These are phyloP conservation scores for Arctium minus DNA, from an alignment of 129 eudicot genomes.

Conservation along the genomic window DNA sequence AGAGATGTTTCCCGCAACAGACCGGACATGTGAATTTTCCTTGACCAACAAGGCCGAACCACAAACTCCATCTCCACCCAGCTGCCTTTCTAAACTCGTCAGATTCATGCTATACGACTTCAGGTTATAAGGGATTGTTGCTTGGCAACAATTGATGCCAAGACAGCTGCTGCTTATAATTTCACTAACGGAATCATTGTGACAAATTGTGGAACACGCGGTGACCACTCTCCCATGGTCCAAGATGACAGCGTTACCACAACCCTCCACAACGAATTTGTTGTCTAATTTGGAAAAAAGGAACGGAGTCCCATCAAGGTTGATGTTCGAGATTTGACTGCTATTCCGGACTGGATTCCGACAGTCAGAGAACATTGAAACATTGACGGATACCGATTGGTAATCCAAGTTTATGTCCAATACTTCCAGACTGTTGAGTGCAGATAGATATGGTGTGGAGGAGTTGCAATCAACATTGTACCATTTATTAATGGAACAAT, in stretches of 20 bases:
- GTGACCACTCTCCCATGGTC: neutral
- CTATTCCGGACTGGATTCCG: neutral
- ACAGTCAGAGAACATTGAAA: neutral
- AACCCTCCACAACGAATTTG: neutral
- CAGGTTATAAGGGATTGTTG: conserved; percentile 9
- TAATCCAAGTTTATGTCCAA: neutral
- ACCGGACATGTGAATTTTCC: neutral
- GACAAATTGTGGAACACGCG: conserved; percentile 7
- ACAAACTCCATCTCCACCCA: neutral
- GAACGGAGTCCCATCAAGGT: neutral
- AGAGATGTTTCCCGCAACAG: neutral
- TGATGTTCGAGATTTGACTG: too few relatives aligned
- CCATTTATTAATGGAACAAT: neutral
- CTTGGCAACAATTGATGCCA: conserved; percentile 22
- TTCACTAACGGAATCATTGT: neutral
- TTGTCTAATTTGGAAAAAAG: neutral
- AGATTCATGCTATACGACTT: neutral
- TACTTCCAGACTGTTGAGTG: neutral
- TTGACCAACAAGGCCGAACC: conserved; percentile 11
- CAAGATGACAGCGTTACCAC: conserved; percentile 2
- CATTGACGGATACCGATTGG: neutral
- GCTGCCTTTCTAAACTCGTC: neutral
- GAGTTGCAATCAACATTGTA: neutral
- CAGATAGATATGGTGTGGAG: neutral
- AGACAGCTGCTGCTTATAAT: neutral